Base-by-base conservation (phyloP, 2,329 filamentous ascomycete species). In the Pestalotiopsis sp. region DNA sequence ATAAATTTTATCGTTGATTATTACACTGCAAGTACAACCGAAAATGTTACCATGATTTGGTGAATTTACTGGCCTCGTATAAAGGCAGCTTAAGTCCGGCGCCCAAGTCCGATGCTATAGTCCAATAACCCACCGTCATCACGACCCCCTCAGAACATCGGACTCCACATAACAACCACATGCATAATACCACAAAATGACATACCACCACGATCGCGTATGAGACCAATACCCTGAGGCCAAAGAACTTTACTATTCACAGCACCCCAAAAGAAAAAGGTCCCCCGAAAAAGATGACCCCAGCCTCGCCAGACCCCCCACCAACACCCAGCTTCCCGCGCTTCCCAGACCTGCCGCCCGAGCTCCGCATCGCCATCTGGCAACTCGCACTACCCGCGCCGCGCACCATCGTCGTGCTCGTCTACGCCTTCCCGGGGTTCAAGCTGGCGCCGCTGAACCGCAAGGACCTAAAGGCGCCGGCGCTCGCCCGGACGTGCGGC, bases 321-420 rank as follows among this genome's bases (percentile, higher is more conserved):
- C 17, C 17, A 35, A 0, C 24, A 22, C 26, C 30, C 17, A 17
- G 26, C 26, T 63, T 63, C 11, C 60, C 35, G 9, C 20, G 39
- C n/a, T 75, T 76, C 64, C 60, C 64, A 4, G 71, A 73, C 65
- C 69, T 77, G 0, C 75, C 75, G 3, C 62, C 69, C 1, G 75
- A 77, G 58, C 66, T 77, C 17, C 73, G 75, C 9, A 74, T 72
- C 24, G 73, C 75, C 22, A 74, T 77, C 66, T 77, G 75, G 75
- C 52, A 63, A 20, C 67, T 71, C 20, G 74, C 75, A 0, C 72
- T 77, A 1, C 75, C 75, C 0, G 71, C 68, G 9, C 52, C 71
- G 24, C 73, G 75, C 2, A 57, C 70, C 14, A 72, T 77, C 71
- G 71, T 70, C 30, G 71, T 67, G 5, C 64, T 76, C 1, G 73